Conservation (phyloP, 2,329 filamentous ascomycete species). For the Penicillium sp. region DNA sequence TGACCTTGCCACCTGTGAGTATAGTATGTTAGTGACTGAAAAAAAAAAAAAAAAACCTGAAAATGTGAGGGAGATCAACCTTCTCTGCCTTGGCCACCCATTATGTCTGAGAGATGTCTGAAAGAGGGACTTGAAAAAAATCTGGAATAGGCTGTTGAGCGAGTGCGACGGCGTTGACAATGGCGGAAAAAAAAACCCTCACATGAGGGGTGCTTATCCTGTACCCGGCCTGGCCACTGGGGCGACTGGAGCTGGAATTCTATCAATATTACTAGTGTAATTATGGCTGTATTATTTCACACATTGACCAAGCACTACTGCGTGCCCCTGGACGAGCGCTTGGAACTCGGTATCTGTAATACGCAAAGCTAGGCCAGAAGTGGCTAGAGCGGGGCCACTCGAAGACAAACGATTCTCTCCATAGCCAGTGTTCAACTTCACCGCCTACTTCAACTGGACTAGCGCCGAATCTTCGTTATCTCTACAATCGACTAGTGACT, state of each 20-base stretch:
- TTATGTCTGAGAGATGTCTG: constrained; percentile 32
- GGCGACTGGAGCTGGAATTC: not conserved
- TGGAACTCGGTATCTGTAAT: not conserved
- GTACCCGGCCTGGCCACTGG: not conserved
- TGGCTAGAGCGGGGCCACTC: not conserved
- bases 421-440: constrained; percentile 21
- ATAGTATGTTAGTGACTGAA: constrained; percentile 22
- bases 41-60: too few relatives aligned
- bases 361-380: not conserved
- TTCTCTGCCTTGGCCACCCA: constrained; percentile 68
- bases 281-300: not conserved
- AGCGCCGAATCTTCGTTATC: constrained; percentile 18
- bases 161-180: constrained; percentile 2
- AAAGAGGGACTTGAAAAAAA: constrained; percentile 6
- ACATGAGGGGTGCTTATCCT: constrained; percentile 22
- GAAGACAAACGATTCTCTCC: not conserved
- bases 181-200: constrained; percentile 12
- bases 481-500: not conserved
- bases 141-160: not conserved
- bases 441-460: constrained; percentile 27
- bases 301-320: not conserved
- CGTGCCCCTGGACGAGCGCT: fast-evolving
- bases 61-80: constrained; percentile 48
- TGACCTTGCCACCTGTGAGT: constrained; percentile 70
- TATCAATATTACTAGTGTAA: not conserved